Evolutionary conservation across 139 green algal species (phyloP), one percentile per base, ranked within the genome.

Genomic region (Trebouxia sp.): DNA sequence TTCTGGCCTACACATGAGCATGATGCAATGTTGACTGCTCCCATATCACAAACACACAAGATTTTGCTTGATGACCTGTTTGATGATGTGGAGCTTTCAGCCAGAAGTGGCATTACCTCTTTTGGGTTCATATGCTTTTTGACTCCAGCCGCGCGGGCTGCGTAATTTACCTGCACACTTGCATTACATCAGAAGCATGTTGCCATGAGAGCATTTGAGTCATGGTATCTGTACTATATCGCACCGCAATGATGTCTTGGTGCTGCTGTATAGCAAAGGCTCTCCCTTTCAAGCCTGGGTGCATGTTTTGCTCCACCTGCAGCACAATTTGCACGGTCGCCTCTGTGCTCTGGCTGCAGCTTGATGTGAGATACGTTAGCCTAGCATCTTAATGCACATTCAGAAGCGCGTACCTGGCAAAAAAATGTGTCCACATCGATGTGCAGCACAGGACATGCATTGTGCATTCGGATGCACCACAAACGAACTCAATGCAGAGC

Each of bases 381-480:
- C n/a, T n/a, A n/a, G n/a, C n/a, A n/a, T n/a, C n/a, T n/a, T n/a
- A n/a, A n/a, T n/a, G n/a, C n/a, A n/a, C n/a, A n/a, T n/a, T n/a
- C n/a, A n/a, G n/a, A n/a, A n/a, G n/a, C n/a, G n/a, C n/a, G n/a
- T 43, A 81, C 85, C 84, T 93, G 89, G 17, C 80, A 87, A 41
- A 94, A 93, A 69, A 93, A 92, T 3, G 80, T 81, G 37, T 94
- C 89, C 1, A 89, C 82, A 62, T 94, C 91, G 0, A 87, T 65
- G 56, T 92, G 88, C 32, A 94, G 79, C 6, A 94, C 87, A 53
- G 83, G 26, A 5, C 22, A 26, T 22, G 14, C 0, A 0, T 38
- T n/a, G n/a, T n/a, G n/a, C n/a, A n/a, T n/a, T n/a, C n/a, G n/a
- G n/a, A n/a, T n/a, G n/a, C n/a, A n/a, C n/a, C n/a, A n/a, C n/a